Conservation (phyloP, 2,329 filamentous ascomycete species). For the Boeremia lycopersici region DNA sequence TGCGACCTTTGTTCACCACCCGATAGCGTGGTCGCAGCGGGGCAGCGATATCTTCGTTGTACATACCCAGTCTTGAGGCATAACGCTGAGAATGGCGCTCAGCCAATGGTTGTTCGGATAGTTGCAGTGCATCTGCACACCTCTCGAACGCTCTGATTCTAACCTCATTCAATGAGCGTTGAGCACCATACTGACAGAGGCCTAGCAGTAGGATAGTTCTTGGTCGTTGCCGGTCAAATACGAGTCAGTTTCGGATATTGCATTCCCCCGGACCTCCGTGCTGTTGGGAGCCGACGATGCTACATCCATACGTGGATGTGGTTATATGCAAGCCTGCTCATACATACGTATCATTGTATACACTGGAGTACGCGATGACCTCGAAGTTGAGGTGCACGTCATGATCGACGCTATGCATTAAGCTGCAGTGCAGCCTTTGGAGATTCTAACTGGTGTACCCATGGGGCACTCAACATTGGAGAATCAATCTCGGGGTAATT, state of each 20-base stretch:
- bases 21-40: neutral
- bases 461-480: constrained; percentile 9
- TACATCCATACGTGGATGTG: too few relatives aligned
- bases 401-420: neutral
- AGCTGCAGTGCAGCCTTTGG: neutral
- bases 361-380: neutral
- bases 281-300: too few relatives aligned
- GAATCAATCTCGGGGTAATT: neutral
- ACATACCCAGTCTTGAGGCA: neutral
- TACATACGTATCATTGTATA: neutral
- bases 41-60: neutral
- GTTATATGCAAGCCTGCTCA: neutral
- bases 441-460: neutral
- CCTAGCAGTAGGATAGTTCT: too few relatives aligned
- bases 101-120: neutral
- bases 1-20: neutral
- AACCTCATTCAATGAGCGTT: neutral
- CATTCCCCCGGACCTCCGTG: too few relatives aligned
- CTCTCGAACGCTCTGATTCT: neutral
- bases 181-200: neutral
- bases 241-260: too few relatives aligned
- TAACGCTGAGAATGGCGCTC: neutral
- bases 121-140: neutral
- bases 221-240: too few relatives aligned
- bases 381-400: neutral